Evolutionary conservation across 352 stramenopile genomes (phyloP), one percentile per base, ranked within the genome.

Genomic region (Phytophthora idaei): DNA sequence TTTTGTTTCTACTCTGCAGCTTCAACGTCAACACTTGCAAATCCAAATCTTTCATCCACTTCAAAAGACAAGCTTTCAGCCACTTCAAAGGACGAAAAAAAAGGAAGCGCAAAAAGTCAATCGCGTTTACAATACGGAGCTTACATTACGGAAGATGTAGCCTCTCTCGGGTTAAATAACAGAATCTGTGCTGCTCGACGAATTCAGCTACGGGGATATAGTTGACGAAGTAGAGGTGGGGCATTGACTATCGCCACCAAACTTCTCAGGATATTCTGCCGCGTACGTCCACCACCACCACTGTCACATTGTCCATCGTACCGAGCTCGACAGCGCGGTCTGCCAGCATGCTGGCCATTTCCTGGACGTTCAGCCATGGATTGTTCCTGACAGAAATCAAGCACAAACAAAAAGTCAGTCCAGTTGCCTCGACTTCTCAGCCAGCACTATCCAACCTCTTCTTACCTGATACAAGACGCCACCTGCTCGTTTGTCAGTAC

Each of bases 291-390:
- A 90, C 80, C 37, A 92, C 71, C 56, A 92, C 51, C 29, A 90
- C 83, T 5, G 87, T 94, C 48, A 94, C 76, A 64, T 94, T 94
- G 69, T 94, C 87, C 49, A 81, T 65, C 48, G 81, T 90, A 25
- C 81, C 81, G 27, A 84, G 67, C 60, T 94, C 81, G 1, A 93
- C 80, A 11, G 86, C 86, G 15, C 80, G 76, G n/a, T 89, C 74
- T 3, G 83, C 64, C 1, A 94, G 68, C 57, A 90, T 80, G n/a
- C 84, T 62, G 11, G 80, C 69, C 44, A 93, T 74, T 27, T 90
- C 82, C 21, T 87, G 61, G n/a, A 82, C 72, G 8, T 71, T 76
- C 11, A 94, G 67, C 78, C 85, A 89, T 37, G 77, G 74, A 49
- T 93, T 76, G 54, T 87, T 90, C 32, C 79, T 89, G 53, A 0